Base-by-base conservation (phyloP, 2,329 filamentous ascomycete species). In the Aspergillus nomiae region DNA sequence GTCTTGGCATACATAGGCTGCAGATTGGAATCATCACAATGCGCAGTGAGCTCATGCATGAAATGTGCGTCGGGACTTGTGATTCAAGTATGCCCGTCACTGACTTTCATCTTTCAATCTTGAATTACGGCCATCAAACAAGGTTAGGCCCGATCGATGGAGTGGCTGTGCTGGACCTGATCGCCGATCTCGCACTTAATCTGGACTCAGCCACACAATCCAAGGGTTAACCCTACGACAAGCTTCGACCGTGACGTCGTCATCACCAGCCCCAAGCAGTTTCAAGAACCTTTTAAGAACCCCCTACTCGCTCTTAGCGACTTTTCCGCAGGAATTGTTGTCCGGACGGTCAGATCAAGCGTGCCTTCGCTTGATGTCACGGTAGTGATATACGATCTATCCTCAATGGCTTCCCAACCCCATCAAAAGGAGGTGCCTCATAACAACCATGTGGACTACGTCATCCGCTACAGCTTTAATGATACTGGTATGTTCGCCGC, bases 401-500 rank as follows among this genome's bases (percentile, higher is more conserved):
- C 34, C 21, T 34, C 32, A 63, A 78, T 77, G 76, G 69, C 74
- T 65, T 69, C 72, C 43, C 56, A 68, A n/a, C 63, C 67, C 19
- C 69, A 72, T 55, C 63, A 59, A 58, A 71, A 74, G 57, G 65
- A 69, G 36, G 65, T 69, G 28, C 77, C 83, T 69, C 81, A 79
- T 61, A 90, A 89, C 70, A 83, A 89, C 75, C 83, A 92, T 68
- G 92, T 97, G 66, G 94, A 97, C 84, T 97, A 93, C 83, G 93
- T 97, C 67, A 87, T 98, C 68, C 87, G 88, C 73, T 97, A 92
- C 80, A 85, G 88, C 68, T 90, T 94, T 71, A 85, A 88, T 50
- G 82, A 86, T 59, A 85, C 86, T 63, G 87, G 91, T 91, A 81
- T 66, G 81, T 32, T n/a, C 8, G 14, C 54, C 41, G 12, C 30